Evolutionary conservation across 345 rosid genomes (phyloP).

Genomic region (Gossypium ekmanianum): DNA sequence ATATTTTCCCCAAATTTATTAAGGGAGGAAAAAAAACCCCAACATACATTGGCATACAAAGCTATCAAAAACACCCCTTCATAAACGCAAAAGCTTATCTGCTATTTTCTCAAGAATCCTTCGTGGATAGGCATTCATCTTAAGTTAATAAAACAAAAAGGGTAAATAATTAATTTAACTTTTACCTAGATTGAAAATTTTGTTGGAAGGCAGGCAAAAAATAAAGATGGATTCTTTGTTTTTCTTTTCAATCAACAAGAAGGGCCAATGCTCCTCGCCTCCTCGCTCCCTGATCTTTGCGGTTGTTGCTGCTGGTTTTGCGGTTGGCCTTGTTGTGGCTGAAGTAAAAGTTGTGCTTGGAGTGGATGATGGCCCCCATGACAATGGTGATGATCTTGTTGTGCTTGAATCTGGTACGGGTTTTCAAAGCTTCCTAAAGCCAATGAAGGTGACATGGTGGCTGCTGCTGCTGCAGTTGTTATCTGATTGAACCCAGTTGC

Average conservation of each 20-base stretch:
- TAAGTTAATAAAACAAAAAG: not conserved
- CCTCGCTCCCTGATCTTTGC: constrained; percentile 52
- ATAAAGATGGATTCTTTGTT: too few species aligned
- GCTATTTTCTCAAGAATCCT: not conserved
- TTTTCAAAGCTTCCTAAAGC: constrained; percentile 33
- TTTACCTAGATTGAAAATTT: constrained; percentile 25
- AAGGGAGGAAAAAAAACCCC: constrained; percentile 8
- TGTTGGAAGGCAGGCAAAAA: constrained; percentile 8
- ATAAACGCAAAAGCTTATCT: constrained; percentile 15
- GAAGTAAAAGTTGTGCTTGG: constrained; percentile 56
- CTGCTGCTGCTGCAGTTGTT: not conserved
- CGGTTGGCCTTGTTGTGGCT: constrained; percentile 35
- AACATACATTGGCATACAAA: constrained; percentile 5
- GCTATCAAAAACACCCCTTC: constrained; percentile 8
- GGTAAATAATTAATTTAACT: constrained; percentile 3
- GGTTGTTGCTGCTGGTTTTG: constrained; percentile 35
- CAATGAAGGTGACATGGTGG: constrained; percentile 15
- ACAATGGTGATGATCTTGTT: not conserved
- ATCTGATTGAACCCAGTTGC: constrained; percentile 14
- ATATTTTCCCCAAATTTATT: constrained; percentile 22
- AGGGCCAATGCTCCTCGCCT: constrained; percentile 35
- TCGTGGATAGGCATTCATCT: not conserved
- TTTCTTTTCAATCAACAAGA: constrained; percentile 20
- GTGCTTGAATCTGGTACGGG: constrained; percentile 47
- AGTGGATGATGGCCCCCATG: constrained; percentile 33